phyloP scores from a whole-genome alignment of 441 rosid species.

The Biscutella laevigata region DNA sequence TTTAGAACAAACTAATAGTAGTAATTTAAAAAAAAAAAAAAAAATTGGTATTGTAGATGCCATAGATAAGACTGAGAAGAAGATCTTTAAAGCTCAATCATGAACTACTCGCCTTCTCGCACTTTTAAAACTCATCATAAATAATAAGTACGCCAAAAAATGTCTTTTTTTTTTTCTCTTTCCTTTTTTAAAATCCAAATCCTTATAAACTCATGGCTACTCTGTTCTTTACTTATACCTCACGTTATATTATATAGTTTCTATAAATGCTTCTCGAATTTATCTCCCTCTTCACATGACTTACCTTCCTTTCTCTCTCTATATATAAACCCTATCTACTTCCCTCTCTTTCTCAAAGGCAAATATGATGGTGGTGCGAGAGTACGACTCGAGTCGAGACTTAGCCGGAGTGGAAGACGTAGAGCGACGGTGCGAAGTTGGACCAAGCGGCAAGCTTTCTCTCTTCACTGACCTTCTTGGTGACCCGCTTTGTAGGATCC shows the following conservation, averaged over 20 bases:
- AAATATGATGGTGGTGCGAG: conserved; percentile 46
- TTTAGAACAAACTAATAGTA: background rate
- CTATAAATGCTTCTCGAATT: conserved; percentile 19
- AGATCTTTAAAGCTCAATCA: conserved; percentile 25
- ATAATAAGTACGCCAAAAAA: background rate
- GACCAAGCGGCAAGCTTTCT: conserved; percentile 83
- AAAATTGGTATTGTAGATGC: background rate
- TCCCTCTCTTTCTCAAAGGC: conserved; percentile 1
- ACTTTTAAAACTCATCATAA: conserved; percentile 26
- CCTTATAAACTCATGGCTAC: conserved; percentile 24
- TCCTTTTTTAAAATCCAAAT: conserved; percentile 22
- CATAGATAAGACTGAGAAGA: conserved; percentile 15
- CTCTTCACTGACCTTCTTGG: conserved; percentile 94
- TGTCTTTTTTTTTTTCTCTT: conserved; percentile 13
- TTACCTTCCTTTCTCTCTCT: conserved; percentile 13
- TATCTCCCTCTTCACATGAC: too few species aligned
- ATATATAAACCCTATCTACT: conserved; percentile 17
- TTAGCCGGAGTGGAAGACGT: conserved; percentile 56
- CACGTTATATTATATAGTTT: conserved; percentile 28
- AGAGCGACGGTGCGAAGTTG: conserved; percentile 85
- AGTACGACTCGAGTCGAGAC: conserved; percentile 53
- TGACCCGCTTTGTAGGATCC: conserved; percentile 96
- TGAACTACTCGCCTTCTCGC: conserved; percentile 28
- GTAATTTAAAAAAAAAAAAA: background rate
- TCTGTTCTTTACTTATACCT: conserved; percentile 30